These are phyloP conservation scores for Amanita molliuscula DNA, from an alignment of 768 basidiomycete species.

Conservation along the genomic window DNA sequence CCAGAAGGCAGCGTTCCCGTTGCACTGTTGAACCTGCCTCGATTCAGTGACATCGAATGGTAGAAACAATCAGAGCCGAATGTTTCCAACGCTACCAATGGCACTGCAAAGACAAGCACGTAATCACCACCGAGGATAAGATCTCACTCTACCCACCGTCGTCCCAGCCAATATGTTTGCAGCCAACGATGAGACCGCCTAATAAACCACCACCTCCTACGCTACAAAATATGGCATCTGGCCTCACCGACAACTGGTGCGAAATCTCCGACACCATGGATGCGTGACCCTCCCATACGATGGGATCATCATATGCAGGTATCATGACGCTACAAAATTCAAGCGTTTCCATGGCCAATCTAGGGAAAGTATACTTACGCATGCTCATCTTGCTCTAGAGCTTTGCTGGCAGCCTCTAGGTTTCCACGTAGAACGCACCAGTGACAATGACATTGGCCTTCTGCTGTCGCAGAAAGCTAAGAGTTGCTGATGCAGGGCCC, in stretches of 20 bases:
- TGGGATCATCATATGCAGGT: conserved; percentile 61
- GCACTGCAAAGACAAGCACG: conserved; percentile 28
- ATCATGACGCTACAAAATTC: conserved; percentile 42
- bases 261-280: conserved; percentile 61
- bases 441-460: conserved; percentile 48
- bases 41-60: conserved; percentile 54
- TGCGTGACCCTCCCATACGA: conserved; percentile 70
- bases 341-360: neutral
- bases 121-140: conserved; percentile 1
- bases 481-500: conserved; percentile 35
- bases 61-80: conserved; percentile 69
- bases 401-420: conserved; percentile 40
- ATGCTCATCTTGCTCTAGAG: conserved; percentile 31
- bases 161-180: conserved; percentile 54
- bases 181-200: conserved; percentile 64
- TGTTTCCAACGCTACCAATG: conserved; percentile 59
- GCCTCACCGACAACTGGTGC: conserved; percentile 40
- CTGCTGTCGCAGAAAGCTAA: conserved; percentile 39
- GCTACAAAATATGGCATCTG: conserved; percentile 68
- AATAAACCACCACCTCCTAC: conserved; percentile 70
- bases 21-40: conserved; percentile 20
- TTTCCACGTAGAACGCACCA: conserved; percentile 50
- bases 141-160: conserved; percentile 34
- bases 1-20: conserved; percentile 27
- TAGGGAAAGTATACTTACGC: conserved; percentile 32